Evolutionary conservation across 345 rosid species (phyloP), one percentile per base, ranked within the genome.

Genomic region (Euphorbia tirucalli): DNA sequence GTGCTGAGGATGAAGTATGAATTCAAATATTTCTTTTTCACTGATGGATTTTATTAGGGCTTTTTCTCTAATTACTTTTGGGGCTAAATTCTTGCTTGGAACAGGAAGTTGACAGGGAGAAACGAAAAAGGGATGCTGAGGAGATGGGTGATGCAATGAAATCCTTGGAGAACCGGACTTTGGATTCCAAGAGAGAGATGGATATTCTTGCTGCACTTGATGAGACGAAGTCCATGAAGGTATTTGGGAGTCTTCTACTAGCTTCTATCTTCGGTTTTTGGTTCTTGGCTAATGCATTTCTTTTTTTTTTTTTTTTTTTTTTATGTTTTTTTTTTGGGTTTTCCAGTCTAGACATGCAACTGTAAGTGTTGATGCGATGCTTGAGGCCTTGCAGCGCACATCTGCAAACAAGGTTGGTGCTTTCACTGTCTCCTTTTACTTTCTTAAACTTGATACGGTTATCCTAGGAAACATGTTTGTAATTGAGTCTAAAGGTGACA

Each of bases 101-200:
- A 18, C 75, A 90, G 96, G 91, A 63, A 74, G 75, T 70, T 14
- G 96, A 93, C 22, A 77, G 72, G 61, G 85, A 81, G 75, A 88
- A 75, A 28, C 83, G 21, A 75, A 90, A 84, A 75, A 80, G 97
- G 72, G 93, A 82, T 39, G 88, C 88, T 4, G 97, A 95, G 71
- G 99, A 92, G 83, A 84, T 88, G 93, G 98, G 98, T 18, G 97
- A 95, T 79, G 97, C 97, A 0, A 95, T 95, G 99, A 95, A 89
- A 75, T 85, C 99, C 2, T 68, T 95, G 85, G 97, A 92, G 85
- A 95, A 95, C 59, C 71, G 97, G 41, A 90, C 97, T 3, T 64
- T 92, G 76, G 98, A 95, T 83, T 95, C 97, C 1, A 95, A 95
- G 72, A 83, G 93, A 76, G 97, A 95, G 72, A 92, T 95, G 97